Conservation (phyloP, 768 basidiomycete species). For the Galerina sulciceps region DNA sequence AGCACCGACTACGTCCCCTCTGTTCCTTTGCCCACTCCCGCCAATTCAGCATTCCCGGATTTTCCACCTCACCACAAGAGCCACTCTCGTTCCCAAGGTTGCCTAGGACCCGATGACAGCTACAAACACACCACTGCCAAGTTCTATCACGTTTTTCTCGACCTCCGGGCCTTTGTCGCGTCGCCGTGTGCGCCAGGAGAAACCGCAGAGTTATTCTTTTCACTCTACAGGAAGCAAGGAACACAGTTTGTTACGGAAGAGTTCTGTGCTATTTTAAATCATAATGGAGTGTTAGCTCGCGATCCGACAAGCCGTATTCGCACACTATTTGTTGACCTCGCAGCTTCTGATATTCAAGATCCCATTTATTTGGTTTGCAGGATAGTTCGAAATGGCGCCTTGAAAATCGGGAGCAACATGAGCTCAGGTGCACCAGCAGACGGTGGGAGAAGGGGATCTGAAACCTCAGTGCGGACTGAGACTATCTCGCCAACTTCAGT, state of each 20-base stretch:
- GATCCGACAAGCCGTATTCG: constrained; percentile 78
- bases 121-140: constrained; percentile 55
- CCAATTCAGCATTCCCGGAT: constrained; percentile 77
- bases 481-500: constrained; percentile 25
- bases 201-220: constrained; percentile 92
- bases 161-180: constrained; percentile 91
- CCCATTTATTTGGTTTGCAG: constrained; percentile 89
- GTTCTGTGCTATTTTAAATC: constrained; percentile 86
- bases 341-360: constrained; percentile 82
- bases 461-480: constrained; percentile 47
- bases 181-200: constrained; percentile 90
- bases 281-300: constrained; percentile 86
- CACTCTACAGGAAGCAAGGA: constrained; percentile 85
- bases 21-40: constrained; percentile 58
- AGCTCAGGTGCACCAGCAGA: constrained; percentile 51
- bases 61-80: constrained; percentile 40
- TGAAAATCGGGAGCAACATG: constrained; percentile 71
- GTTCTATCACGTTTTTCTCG: constrained; percentile 90
- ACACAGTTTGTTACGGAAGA: constrained; percentile 93
- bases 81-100: constrained; percentile 43
- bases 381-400: constrained; percentile 84
- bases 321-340: constrained; percentile 90
- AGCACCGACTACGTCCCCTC: constrained; percentile 51
- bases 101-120: constrained; percentile 30
- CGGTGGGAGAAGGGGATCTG: constrained; percentile 56